Percentiles rank a stretch among this genome's conserved stretches.
phyloP scores from a whole-genome alignment of 2,329 filamentous ascomycete species.

The Lecanicillium sp. region DNA sequence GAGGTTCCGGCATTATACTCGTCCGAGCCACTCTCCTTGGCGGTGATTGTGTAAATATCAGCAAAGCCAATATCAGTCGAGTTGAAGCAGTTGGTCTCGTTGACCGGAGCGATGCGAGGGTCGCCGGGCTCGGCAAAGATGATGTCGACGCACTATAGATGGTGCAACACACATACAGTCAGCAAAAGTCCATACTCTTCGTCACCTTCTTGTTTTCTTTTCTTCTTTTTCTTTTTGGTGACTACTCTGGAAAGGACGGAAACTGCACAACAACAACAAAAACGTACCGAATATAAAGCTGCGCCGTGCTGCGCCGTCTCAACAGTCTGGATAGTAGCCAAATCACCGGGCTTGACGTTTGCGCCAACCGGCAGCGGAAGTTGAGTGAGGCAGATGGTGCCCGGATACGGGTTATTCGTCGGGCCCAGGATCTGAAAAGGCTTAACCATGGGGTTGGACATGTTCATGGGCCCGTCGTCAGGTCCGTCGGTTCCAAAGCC shows the following conservation, averaged over 20 bases:
- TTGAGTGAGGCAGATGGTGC: conserved; percentile 82
- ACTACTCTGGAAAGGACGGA: too few species aligned
- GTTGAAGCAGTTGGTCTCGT: conserved; percentile 81
- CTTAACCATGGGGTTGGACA: conserved; percentile 73
- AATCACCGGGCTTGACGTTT: conserved; percentile 69
- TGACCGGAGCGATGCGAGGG: conserved; percentile 58
- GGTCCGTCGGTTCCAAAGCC: conserved; percentile 67
- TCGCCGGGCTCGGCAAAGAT: conserved; percentile 77
- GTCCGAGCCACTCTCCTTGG: conserved; percentile 30
- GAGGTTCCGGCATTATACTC: conserved; percentile 9
- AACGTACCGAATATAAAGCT: conserved; percentile 66
- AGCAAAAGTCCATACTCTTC: background rate
- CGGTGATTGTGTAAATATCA: conserved; percentile 63
- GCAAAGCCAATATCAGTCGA: conserved; percentile 69
- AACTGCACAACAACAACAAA: too few species aligned
- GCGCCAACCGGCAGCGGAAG: conserved; percentile 70
- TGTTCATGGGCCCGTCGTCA: conserved; percentile 64
- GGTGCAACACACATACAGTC: conserved; percentile 5
- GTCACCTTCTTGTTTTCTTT: background rate
- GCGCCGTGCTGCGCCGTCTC: conserved; percentile 79
- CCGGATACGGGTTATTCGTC: conserved; percentile 74
- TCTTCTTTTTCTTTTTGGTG: background rate
- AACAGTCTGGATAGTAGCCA: conserved; percentile 83
- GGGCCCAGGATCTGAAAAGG: conserved; percentile 80
- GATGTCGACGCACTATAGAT: conserved; percentile 78